These are phyloP conservation scores for Rhinocladiella mackenziei DNA, from an alignment of 2,329 filamentous ascomycete genomes.

Conservation along the genomic window DNA sequence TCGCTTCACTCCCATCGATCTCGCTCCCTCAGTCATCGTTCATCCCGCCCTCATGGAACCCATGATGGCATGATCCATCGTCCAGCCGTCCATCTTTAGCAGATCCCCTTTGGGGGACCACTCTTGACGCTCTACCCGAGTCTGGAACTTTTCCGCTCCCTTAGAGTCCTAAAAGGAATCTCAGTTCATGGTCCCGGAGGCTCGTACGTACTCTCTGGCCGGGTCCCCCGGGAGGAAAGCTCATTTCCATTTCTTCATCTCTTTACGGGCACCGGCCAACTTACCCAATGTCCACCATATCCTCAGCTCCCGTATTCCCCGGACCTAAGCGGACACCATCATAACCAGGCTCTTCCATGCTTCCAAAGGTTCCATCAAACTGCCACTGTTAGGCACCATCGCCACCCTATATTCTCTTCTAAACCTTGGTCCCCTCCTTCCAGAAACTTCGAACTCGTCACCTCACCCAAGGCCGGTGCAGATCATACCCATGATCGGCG, in stretches of 20 bases:
- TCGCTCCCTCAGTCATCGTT: background rate
- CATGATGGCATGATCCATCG: background rate
- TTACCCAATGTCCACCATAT: background rate
- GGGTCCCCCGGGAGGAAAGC: too few species aligned
- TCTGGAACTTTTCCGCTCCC: background rate
- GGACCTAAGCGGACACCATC: background rate
- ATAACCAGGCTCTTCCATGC: constrained; percentile 2
- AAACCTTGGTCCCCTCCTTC: constrained; percentile 6
- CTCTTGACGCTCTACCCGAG: background rate
- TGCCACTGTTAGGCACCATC: background rate
- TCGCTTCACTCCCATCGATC: too few species aligned
- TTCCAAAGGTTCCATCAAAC: background rate
- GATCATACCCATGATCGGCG: constrained; percentile 23
- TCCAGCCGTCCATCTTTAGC: background rate
- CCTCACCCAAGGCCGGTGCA: constrained; percentile 13
- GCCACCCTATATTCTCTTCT: background rate
- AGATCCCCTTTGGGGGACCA: background rate
- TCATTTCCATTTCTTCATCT: too few species aligned
- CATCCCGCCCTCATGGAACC: background rate
- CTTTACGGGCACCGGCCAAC: background rate
- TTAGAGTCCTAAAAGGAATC: too few species aligned
- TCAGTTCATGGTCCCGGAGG: too few species aligned
- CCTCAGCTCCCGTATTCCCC: background rate
- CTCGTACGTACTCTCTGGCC: too few species aligned
- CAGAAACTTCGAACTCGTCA: constrained; percentile 14